Percentiles rank a stretch among this genome's conserved stretches.
Conservation (phyloP, 2,329 filamentous ascomycete species). For the Cercospora zeae-maydis region DNA sequence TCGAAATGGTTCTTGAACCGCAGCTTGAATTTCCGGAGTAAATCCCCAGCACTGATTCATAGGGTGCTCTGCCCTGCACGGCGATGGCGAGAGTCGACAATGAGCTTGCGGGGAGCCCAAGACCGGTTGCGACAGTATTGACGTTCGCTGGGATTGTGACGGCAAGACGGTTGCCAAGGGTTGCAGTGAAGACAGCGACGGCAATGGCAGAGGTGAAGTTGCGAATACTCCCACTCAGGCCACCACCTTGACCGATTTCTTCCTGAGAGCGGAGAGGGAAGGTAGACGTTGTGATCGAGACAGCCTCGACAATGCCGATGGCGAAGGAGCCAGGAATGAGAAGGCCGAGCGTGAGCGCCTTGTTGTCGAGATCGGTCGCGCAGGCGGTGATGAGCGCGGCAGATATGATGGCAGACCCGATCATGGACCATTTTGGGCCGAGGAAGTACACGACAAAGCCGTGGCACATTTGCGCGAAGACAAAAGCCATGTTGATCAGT, state of each 20-base stretch:
- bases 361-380: constrained; percentile 24
- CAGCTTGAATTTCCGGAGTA: constrained; percentile 22
- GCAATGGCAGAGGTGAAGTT: constrained; percentile 28
- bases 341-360: constrained; percentile 22
- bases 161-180: constrained; percentile 25
- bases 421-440: constrained; percentile 29
- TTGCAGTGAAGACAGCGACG: constrained; percentile 26
- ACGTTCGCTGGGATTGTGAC: constrained; percentile 22
- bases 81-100: constrained; percentile 18
- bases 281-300: constrained; percentile 28
- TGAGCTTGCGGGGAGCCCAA: constrained; percentile 23
- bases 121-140: constrained; percentile 18
- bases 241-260: constrained; percentile 29
- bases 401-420: constrained; percentile 25
- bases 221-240: constrained; percentile 25
- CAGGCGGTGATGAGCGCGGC: constrained; percentile 25
- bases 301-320: constrained; percentile 27
- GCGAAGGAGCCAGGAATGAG: constrained; percentile 26
- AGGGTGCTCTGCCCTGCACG: constrained; percentile 19
- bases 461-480: constrained; percentile 31
- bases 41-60: constrained; percentile 22
- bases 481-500: constrained; percentile 27
- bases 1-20: constrained; percentile 26
- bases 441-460: constrained; percentile 28
- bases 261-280: constrained; percentile 30